Evolutionary conservation across 345 rosid species (phyloP).

Genomic region (Dovyalis caffra): DNA sequence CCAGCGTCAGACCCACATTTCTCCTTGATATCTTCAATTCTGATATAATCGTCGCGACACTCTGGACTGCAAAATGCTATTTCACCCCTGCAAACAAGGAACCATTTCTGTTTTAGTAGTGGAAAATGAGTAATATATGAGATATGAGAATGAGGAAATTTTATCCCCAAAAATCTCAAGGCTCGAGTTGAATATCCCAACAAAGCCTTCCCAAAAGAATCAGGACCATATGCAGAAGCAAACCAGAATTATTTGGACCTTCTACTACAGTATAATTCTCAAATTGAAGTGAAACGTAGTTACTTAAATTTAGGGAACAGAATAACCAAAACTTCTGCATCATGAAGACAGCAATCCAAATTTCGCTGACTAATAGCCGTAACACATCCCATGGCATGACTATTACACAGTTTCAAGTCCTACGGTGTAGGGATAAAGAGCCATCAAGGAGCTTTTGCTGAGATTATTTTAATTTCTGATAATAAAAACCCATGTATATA

Average conservation of each 20-base stretch:
- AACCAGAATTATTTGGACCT: not conserved
- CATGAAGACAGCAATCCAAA: too few relatives aligned
- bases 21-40: not conserved
- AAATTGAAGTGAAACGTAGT: not conserved
- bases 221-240: not conserved
- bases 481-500: not conserved
- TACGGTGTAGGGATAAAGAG: not conserved
- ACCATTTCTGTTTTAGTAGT: not conserved
- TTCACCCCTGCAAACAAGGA: not conserved
- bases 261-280: not conserved
- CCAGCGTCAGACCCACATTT: not conserved
- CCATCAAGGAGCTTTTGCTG: not conserved
- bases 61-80: not conserved
- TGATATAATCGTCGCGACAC: not conserved
- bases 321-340: not conserved
- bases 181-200: not conserved
- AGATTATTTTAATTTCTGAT: not conserved
- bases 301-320: not conserved
- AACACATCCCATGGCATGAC: not conserved
- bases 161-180: not conserved
- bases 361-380: not conserved
- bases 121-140: not conserved
- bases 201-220: not conserved
- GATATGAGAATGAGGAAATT: not conserved
- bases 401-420: not conserved